phyloP scores from a whole-genome alignment of 2,329 filamentous ascomycete species.

The Amphichorda felina region DNA sequence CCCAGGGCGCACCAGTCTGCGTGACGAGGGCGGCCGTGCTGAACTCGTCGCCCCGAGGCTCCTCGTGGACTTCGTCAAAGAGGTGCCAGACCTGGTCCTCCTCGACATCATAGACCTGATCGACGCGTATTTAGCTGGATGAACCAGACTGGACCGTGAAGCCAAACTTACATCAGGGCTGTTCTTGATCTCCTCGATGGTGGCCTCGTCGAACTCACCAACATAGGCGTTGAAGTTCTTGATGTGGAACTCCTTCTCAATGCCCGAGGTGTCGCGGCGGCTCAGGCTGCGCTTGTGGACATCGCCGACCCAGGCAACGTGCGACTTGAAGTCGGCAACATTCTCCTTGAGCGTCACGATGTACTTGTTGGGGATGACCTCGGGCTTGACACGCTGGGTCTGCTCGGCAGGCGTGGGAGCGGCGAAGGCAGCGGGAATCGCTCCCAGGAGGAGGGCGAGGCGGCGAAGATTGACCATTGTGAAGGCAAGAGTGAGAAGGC shows the following conservation, averaged over 20 bases:
- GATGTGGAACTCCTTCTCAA: conserved; percentile 16
- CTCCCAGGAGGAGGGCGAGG: conserved; percentile 17
- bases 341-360: conserved; percentile 49
- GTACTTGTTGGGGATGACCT: conserved; percentile 21
- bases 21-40: conserved; percentile 11
- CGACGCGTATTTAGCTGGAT: not conserved
- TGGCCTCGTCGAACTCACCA: conserved; percentile 26
- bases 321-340: conserved; percentile 27
- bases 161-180: conserved; percentile 28
- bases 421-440: conserved; percentile 17
- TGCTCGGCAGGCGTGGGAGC: conserved; percentile 11
- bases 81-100: conserved; percentile 11
- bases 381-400: too few relatives aligned
- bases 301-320: conserved; percentile 36
- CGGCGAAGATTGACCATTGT: conserved; percentile 17
- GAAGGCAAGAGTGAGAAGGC: not conserved
- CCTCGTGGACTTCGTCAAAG: not conserved
- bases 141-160: too few relatives aligned
- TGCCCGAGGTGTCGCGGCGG: conserved; percentile 28
- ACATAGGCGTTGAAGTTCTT: conserved; percentile 27
- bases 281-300: conserved; percentile 41
- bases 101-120: conserved; percentile 16
- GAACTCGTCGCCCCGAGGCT: not conserved
- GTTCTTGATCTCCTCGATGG: conserved; percentile 26
- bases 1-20: conserved; percentile 18